Conservation (phyloP, 257 asterid species). For the Lycium ferocissimum region DNA sequence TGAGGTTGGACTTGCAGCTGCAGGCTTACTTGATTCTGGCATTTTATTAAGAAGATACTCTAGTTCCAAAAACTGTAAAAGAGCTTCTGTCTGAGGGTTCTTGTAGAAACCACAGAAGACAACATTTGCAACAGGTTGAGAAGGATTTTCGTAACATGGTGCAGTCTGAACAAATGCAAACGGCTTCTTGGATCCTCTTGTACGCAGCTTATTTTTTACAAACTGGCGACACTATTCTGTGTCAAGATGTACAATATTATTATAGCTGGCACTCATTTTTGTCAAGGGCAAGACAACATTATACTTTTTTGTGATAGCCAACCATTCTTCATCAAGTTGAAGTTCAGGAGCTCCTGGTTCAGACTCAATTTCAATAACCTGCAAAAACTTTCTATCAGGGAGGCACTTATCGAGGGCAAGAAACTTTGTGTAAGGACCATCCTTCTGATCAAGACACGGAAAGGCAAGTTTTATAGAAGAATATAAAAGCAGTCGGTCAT, state of each 20-base stretch:
- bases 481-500: too few relatives aligned
- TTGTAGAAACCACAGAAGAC: slow-evolving; percentile 33
- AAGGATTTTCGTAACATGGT: slow-evolving; percentile 66
- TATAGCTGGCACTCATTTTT: slow-evolving; percentile 53
- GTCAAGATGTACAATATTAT: slow-evolving; percentile 64
- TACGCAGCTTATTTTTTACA: slow-evolving; percentile 57
- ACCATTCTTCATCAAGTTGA: slow-evolving; percentile 98
- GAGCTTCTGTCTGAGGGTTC: slow-evolving; percentile 61
- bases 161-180: slow-evolving; percentile 76
- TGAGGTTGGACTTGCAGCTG: too few relatives aligned
- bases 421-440: slow-evolving; percentile 59
- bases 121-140: slow-evolving; percentile 44
- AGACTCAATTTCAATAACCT: slow-evolving; percentile 85
- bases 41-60: slow-evolving; percentile 66
- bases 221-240: slow-evolving; percentile 62
- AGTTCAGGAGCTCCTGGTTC: slow-evolving; percentile 78
- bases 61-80: slow-evolving; percentile 75
- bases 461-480: too few relatives aligned
- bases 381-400: slow-evolving; percentile 52
- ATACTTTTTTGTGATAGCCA: slow-evolving; percentile 82
- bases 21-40: too few relatives aligned
- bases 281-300: slow-evolving; percentile 74
- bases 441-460: too few relatives aligned
- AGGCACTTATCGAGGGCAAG: slow-evolving; percentile 56
- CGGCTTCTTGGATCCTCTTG: slow-evolving; percentile 68